A percentile compares a stretch with the other conserved stretches of the same genome.
Conservation (phyloP, 2,329 filamentous ascomycete genomes). For the Orbilia quercus region DNA sequence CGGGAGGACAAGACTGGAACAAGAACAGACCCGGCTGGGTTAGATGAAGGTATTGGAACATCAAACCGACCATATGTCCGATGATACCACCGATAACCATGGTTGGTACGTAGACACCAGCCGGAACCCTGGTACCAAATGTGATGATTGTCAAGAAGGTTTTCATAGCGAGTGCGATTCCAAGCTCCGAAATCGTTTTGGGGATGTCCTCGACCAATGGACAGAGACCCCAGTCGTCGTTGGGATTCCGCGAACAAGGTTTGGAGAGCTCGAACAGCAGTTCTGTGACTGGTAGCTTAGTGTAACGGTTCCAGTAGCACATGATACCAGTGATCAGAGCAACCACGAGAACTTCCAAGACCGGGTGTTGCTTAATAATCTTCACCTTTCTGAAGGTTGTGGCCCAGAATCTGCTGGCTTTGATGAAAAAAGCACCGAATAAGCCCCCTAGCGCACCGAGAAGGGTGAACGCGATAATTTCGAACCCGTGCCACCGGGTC, state of each 20-base stretch:
- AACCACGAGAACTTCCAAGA: constrained; percentile 88
- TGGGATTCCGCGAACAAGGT: constrained; percentile 79
- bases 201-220: constrained; percentile 82
- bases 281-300: constrained; percentile 88
- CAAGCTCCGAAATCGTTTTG: constrained; percentile 75
- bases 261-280: constrained; percentile 89
- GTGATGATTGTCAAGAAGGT: constrained; percentile 75
- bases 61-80: constrained; percentile 72
- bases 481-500: constrained; percentile 92
- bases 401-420: constrained; percentile 90
- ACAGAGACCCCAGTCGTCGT: constrained; percentile 80
- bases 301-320: constrained; percentile 93
- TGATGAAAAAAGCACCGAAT: constrained; percentile 92
- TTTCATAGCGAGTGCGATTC: constrained; percentile 87
- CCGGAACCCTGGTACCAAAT: constrained; percentile 77
- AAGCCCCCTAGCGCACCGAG: constrained; percentile 86
- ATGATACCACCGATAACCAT: constrained; percentile 97
- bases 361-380: constrained; percentile 81
- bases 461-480: constrained; percentile 84
- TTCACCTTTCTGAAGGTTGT: constrained; percentile 83
- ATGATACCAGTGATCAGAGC: constrained; percentile 83
- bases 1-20: constrained; percentile 78
- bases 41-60: constrained; percentile 45
- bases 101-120: constrained; percentile 93
- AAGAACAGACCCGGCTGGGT: constrained; percentile 75